These are phyloP conservation scores for Tetrapisispora taiwanensis DNA, from an alignment of 805 yeast species.

Conservation along the genomic window DNA sequence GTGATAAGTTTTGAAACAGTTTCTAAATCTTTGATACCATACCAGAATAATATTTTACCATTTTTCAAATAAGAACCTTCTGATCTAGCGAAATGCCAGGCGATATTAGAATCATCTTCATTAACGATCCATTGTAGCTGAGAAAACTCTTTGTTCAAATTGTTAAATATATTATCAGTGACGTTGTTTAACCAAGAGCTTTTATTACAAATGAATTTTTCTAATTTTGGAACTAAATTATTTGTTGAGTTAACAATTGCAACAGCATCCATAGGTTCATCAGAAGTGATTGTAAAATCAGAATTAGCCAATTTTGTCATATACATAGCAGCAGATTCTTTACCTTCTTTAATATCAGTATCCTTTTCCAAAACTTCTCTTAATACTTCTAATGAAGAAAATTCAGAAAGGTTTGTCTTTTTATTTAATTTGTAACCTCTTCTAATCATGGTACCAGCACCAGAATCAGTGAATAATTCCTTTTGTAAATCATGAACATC, in stretches of 20 bases:
- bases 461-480: slow-evolving; percentile 95
- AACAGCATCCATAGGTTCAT: slow-evolving; percentile 89
- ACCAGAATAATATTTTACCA: slow-evolving; percentile 91
- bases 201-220: slow-evolving; percentile 77
- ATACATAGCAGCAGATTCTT: slow-evolving; percentile 70
- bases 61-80: slow-evolving; percentile 89
- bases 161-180: slow-evolving; percentile 83
- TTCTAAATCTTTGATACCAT: slow-evolving; percentile 61
- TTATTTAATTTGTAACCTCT: slow-evolving; percentile 85
- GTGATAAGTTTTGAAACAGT: slow-evolving; percentile 55
- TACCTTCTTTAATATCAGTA: slow-evolving; percentile 59
- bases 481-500: slow-evolving; percentile 91
- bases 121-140: slow-evolving; percentile 79
- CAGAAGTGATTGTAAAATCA: slow-evolving; percentile 74
- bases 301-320: slow-evolving; percentile 56
- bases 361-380: slow-evolving; percentile 71
- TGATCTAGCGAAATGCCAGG: slow-evolving; percentile 87
- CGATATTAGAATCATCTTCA: slow-evolving; percentile 81
- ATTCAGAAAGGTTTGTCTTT: slow-evolving; percentile 59
- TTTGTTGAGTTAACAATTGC: slow-evolving; percentile 60
- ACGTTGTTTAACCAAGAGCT: slow-evolving; percentile 97
- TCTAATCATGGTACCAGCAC: slow-evolving; percentile 97
- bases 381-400: slow-evolving; percentile 62
- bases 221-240: slow-evolving; percentile 50
- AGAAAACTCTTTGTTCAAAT: slow-evolving; percentile 63